Conservation (phyloP, 1,284 basidiomycete species). For the Lentinula novae-zelandiae region DNA sequence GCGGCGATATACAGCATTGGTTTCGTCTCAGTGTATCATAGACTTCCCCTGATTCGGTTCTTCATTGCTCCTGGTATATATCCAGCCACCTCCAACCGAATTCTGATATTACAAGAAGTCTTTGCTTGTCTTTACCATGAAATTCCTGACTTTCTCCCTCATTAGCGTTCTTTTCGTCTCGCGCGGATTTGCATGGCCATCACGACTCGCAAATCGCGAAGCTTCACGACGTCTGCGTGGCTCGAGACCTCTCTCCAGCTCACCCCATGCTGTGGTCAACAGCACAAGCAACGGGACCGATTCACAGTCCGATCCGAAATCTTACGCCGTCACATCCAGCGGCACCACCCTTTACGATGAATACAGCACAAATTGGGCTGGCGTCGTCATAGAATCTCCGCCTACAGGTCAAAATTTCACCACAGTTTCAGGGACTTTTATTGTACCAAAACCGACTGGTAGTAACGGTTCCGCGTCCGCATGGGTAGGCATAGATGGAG, state of each 20-base stretch:
- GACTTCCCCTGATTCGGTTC: too few species aligned
- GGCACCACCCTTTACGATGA: conserved; percentile 5
- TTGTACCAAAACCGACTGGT: conserved; percentile 13
- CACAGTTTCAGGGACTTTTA: conserved; percentile 18
- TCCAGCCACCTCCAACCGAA: too few species aligned
- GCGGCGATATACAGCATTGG: too few species aligned
- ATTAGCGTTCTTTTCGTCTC: neutral
- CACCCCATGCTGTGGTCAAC: neutral
- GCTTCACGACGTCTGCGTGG: neutral
- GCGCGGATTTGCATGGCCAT: neutral
- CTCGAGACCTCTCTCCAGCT: neutral
- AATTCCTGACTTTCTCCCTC: neutral
- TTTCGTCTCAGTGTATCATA: too few species aligned
- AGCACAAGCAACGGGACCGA: neutral
- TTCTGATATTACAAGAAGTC: too few species aligned
- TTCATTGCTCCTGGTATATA: neutral
- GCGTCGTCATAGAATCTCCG: conserved; percentile 19
- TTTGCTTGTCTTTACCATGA: neutral
- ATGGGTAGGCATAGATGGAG: conserved; percentile 17
- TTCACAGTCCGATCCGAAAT: neutral
- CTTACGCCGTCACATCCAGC: neutral
- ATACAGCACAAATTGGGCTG: conserved; percentile 23
- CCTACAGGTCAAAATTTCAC: conserved; percentile 16
- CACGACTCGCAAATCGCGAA: conserved; percentile 9
- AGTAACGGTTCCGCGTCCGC: conserved; percentile 12